A percentile compares a stretch with the other conserved stretches of the same genome.
phyloP scores from a whole-genome alignment of 441 rosid species.

The Populus hybrid region DNA sequence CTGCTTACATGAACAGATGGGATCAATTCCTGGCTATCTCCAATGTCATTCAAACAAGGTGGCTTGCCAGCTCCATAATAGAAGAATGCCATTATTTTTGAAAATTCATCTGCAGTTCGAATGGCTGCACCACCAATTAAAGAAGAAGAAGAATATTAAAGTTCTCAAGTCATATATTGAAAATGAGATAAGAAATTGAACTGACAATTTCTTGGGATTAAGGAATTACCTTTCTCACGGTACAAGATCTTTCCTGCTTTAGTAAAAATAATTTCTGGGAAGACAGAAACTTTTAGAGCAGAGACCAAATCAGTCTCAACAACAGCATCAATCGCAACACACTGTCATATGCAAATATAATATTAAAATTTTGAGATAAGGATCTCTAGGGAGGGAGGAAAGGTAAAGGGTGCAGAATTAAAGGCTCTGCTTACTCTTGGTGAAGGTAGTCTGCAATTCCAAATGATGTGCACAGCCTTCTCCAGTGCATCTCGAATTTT shows the following conservation, averaged over 20 bases:
- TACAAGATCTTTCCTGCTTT: constrained; percentile 83
- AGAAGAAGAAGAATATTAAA: neutral
- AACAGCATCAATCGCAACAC: constrained; percentile 90
- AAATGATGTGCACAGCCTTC: constrained; percentile 79
- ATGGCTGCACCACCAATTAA: constrained; percentile 38
- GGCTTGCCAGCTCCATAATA: constrained; percentile 92
- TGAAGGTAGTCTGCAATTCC: constrained; percentile 90
- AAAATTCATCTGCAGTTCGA: constrained; percentile 71
- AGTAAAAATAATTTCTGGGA: constrained; percentile 84
- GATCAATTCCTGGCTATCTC: constrained; percentile 49
- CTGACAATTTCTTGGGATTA: neutral
- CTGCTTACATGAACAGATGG: constrained; percentile 40
- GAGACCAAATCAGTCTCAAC: constrained; percentile 66
- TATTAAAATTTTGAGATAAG: constrained; percentile 9
- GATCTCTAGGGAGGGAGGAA: neutral
- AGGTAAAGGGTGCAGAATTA: neutral
- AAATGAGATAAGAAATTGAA: neutral
- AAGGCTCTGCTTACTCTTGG: constrained; percentile 61
- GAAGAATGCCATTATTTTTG: constrained; percentile 91
- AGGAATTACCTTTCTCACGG: constrained; percentile 70
- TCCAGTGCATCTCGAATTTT: constrained; percentile 59
- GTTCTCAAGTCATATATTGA: neutral
- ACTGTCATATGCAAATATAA: constrained; percentile 32
- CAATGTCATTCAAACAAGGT: constrained; percentile 40
- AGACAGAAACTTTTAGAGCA: constrained; percentile 66